phyloP scores from a whole-genome alignment of 176 grass and related monocot genomes.

The Carex cristatella region DNA sequence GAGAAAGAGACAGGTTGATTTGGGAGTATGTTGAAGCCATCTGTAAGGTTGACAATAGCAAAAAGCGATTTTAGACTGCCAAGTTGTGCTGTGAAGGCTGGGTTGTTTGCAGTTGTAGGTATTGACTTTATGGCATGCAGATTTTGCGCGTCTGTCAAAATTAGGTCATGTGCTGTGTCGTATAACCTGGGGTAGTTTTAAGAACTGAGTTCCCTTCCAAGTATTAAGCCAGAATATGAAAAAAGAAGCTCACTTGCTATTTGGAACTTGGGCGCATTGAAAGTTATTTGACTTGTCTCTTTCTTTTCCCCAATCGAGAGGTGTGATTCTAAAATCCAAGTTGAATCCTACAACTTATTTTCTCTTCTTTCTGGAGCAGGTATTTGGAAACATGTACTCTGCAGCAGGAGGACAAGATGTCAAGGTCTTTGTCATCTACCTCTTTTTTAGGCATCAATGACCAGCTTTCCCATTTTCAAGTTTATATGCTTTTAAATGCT shows the following conservation, averaged over 20 bases:
- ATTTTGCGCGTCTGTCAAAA: not conserved
- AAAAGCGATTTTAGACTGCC: not conserved
- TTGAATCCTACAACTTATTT: not conserved
- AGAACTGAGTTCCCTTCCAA: not conserved
- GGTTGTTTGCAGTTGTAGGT: not conserved
- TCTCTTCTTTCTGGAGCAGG: conserved; percentile 46
- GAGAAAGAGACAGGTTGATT: not conserved
- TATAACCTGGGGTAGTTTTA: not conserved
- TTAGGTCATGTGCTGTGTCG: not conserved
- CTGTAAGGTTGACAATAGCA: not conserved
- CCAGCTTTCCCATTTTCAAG: conserved; percentile 7
- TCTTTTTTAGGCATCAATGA: conserved; percentile 5
- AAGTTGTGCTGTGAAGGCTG: not conserved
- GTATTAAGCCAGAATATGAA: not conserved
- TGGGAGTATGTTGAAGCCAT: not conserved
- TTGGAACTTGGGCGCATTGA: not conserved
- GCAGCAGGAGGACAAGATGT: conserved; percentile 80
- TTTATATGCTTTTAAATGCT: conserved; percentile 10
- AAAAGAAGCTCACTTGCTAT: not conserved
- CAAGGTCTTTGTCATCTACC: conserved; percentile 46
- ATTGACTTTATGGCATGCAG: not conserved
- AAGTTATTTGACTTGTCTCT: not conserved
- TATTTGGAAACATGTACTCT: conserved; percentile 52
- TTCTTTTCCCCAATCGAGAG: not conserved
- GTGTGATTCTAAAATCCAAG: not conserved